Evolutionary conservation across 2,329 filamentous ascomycete species (phyloP).

Genomic region (Colletotrichum theobromicola): DNA sequence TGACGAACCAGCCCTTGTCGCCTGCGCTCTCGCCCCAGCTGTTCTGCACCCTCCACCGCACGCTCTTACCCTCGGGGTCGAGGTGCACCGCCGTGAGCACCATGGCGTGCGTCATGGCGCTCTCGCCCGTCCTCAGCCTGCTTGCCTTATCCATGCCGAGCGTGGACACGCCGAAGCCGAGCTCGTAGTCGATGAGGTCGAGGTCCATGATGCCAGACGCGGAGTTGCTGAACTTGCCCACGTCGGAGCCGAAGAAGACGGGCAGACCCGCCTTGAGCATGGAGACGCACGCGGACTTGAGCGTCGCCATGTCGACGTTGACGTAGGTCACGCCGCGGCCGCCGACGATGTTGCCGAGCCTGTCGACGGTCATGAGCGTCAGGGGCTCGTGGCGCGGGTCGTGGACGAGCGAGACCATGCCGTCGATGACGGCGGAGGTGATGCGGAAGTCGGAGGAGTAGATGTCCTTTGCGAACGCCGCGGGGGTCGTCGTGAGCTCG

Average conservation of each 20-base stretch:
- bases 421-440: slow-evolving; percentile 64
- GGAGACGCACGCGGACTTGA: slow-evolving; percentile 75
- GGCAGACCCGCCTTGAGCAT: slow-evolving; percentile 82
- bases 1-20: slow-evolving; percentile 85
- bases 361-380: slow-evolving; percentile 75
- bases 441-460: slow-evolving; percentile 64
- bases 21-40: slow-evolving; percentile 77
- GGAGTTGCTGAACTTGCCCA: slow-evolving; percentile 79
- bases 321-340: slow-evolving; percentile 80
- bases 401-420: slow-evolving; percentile 82
- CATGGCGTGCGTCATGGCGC: slow-evolving; percentile 91
- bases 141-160: slow-evolving; percentile 79
- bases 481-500: slow-evolving; percentile 68
- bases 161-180: slow-evolving; percentile 81
- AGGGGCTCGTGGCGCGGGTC: slow-evolving; percentile 81
- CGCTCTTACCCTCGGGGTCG: slow-evolving; percentile 64
- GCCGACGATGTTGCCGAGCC: slow-evolving; percentile 82
- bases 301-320: slow-evolving; percentile 75
- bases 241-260: slow-evolving; percentile 89
- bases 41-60: slow-evolving; percentile 88
- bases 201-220: slow-evolving; percentile 80
- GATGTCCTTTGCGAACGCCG: slow-evolving; percentile 74
- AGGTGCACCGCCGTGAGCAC: slow-evolving; percentile 86
- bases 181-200: slow-evolving; percentile 76
- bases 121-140: slow-evolving; percentile 75